phyloP scores from a whole-genome alignment of 768 basidiomycete genomes.

The Collybia sordida region DNA sequence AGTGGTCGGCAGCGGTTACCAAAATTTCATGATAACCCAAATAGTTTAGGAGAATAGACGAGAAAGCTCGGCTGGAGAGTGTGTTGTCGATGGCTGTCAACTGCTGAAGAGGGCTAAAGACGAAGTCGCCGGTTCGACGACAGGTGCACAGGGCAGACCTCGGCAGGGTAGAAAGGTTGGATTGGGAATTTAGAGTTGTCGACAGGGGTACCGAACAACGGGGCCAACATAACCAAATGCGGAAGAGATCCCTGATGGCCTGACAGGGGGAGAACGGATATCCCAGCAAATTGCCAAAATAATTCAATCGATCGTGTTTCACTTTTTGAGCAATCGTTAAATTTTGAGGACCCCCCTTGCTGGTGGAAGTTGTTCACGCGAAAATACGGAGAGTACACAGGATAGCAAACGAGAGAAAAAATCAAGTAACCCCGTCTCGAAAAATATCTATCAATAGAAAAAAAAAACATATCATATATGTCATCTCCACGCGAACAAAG shows the following conservation, averaged over 20 bases:
- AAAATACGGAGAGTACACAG: neutral
- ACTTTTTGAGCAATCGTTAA: conserved; percentile 19
- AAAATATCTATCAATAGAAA: neutral
- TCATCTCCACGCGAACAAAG: neutral
- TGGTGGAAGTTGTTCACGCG: neutral
- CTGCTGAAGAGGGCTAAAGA: too few relatives aligned
- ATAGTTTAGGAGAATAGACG: too few relatives aligned
- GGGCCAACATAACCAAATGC: conserved; percentile 38
- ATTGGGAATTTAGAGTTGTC: conserved; percentile 26
- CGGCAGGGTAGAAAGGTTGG: too few relatives aligned
- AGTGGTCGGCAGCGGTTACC: too few relatives aligned
- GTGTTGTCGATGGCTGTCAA: too few relatives aligned
- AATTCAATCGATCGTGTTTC: conserved; percentile 48
- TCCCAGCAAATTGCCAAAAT: conserved; percentile 21
- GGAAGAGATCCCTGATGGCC: conserved; percentile 23
- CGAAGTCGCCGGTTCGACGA: neutral
- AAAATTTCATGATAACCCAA: too few relatives aligned
- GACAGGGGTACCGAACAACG: conserved; percentile 33
- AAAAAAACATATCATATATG: neutral
- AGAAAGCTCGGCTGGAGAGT: too few relatives aligned
- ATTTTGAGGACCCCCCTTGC: conserved; percentile 12
- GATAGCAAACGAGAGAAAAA: neutral
- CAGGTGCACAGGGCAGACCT: too few relatives aligned
- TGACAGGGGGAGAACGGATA: conserved; percentile 20
- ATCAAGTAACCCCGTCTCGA: neutral